phyloP scores from a whole-genome alignment of 2,329 filamentous ascomycete species.

The Cordyceps javanica region DNA sequence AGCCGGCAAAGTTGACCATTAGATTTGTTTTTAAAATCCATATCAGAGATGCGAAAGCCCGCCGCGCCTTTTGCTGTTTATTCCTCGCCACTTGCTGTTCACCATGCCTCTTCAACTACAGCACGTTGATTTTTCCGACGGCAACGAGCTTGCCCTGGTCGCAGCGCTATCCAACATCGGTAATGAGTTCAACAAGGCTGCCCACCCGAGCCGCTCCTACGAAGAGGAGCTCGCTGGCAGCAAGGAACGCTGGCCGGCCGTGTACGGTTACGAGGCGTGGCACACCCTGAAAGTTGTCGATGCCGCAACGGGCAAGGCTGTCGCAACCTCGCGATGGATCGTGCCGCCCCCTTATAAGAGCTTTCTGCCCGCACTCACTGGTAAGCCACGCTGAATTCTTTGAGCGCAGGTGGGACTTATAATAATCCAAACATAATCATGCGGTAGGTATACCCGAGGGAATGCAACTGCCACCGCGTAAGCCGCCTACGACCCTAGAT shows the following conservation, averaged over 20 bases:
- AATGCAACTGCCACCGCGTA: neutral
- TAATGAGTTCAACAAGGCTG: neutral
- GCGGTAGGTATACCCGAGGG: conserved; percentile 3
- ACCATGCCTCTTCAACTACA: conserved; percentile 1
- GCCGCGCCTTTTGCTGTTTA: neutral
- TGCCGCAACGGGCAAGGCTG: neutral
- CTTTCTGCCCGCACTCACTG: neutral
- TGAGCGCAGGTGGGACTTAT: neutral
- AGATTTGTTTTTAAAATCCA: no score
- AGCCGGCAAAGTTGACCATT: no score
- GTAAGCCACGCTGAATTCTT: neutral
- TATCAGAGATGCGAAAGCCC: neutral
- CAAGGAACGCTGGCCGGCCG: conserved; percentile 8
- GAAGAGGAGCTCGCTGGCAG: neutral
- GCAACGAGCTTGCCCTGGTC: conserved; percentile 5
- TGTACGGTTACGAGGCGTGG: conserved; percentile 9
- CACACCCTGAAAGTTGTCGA: conserved; percentile 4
- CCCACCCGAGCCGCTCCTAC: neutral
- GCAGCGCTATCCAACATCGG: neutral
- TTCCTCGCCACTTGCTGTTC: neutral
- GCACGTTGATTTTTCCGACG: conserved; percentile 10
- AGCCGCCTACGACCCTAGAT: conserved; percentile 3
- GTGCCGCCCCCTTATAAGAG: neutral
- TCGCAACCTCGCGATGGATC: conserved; percentile 1
- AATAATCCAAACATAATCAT: no score